Evolutionary conservation across 768 basidiomycete genomes (phyloP).

Genomic region (Neoboletus brunneissimus): DNA sequence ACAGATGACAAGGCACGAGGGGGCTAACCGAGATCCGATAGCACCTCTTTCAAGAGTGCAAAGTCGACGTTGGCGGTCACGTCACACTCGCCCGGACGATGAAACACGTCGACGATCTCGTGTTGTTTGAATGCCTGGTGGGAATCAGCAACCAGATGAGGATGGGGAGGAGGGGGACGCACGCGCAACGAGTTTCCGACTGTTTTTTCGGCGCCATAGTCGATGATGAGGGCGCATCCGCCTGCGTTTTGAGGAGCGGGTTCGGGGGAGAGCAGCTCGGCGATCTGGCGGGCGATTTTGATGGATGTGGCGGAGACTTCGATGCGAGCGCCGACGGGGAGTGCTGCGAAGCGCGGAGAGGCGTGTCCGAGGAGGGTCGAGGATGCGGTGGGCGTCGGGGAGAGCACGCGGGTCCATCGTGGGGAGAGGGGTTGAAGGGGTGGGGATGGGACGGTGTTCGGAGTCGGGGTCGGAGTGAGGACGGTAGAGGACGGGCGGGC

Average conservation of each 20-base stretch:
- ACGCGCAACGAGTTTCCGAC: slow-evolving; percentile 81
- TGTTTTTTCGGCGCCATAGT: slow-evolving; percentile 78
- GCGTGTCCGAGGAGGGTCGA: slow-evolving; percentile 58
- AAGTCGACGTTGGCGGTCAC: slow-evolving; percentile 98
- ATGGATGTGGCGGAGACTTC: slow-evolving; percentile 79
- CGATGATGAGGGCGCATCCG: slow-evolving; percentile 76
- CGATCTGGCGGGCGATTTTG: slow-evolving; percentile 64
- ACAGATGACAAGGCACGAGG: neutral
- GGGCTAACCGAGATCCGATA: slow-evolving; percentile 59
- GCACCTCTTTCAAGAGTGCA: slow-evolving; percentile 76
- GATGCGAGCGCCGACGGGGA: slow-evolving; percentile 69
- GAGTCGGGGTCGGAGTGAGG: slow-evolving; percentile 4
- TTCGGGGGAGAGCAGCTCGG: slow-evolving; percentile 49
- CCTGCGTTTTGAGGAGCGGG: slow-evolving; percentile 14
- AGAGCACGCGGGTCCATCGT: slow-evolving; percentile 64
- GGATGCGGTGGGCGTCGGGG: slow-evolving; percentile 52
- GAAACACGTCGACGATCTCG: slow-evolving; percentile 79
- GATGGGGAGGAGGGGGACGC: slow-evolving; percentile 26
- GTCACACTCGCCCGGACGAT: slow-evolving; percentile 83
- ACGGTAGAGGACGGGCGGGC: slow-evolving; percentile 20
- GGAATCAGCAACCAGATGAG: neutral
- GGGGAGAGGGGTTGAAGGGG: slow-evolving; percentile 21
- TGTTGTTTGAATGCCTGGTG: slow-evolving; percentile 86
- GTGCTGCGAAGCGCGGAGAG: slow-evolving; percentile 63
- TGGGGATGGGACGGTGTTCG: neutral